A percentile compares a stretch with the other conserved stretches of the same genome.
These are phyloP conservation scores for Myriosclerotinia scirpicola DNA, from an alignment of 2,329 filamentous ascomycete genomes.

Conservation along the genomic window DNA sequence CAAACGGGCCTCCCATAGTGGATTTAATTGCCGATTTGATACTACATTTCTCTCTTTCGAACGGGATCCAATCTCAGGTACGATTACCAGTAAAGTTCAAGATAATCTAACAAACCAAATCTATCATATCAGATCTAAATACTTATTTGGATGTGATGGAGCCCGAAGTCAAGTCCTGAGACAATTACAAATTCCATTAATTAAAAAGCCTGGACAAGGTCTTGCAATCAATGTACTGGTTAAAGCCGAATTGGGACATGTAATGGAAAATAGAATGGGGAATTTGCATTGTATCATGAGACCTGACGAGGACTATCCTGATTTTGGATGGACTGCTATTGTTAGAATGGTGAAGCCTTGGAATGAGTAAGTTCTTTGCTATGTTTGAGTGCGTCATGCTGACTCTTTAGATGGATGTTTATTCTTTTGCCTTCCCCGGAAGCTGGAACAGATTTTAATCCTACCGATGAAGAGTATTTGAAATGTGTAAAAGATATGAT, in stretches of 20 bases:
- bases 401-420: slow-evolving; percentile 51
- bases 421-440: slow-evolving; percentile 51
- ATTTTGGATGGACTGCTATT: slow-evolving; percentile 52
- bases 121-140: slow-evolving; percentile 53
- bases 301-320: slow-evolving; percentile 52
- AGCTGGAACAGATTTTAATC: slow-evolving; percentile 43
- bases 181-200: slow-evolving; percentile 49
- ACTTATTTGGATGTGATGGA: slow-evolving; percentile 60
- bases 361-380: slow-evolving; percentile 46
- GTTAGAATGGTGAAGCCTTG: slow-evolving; percentile 63
- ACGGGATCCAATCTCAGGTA: slow-evolving; percentile 22
- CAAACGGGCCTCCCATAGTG: slow-evolving; percentile 43
- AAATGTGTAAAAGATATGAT: slow-evolving; percentile 51
- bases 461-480: slow-evolving; percentile 49
- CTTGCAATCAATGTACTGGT: slow-evolving; percentile 52
- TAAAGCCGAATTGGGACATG: slow-evolving; percentile 51
- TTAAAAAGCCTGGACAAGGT: slow-evolving; percentile 48
- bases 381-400: slow-evolving; percentile 8
- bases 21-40: slow-evolving; percentile 47
- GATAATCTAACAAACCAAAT: slow-evolving; percentile 43
- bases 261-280: slow-evolving; percentile 51
- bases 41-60: slow-evolving; percentile 44
- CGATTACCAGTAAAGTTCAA: slow-evolving; percentile 40
- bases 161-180: slow-evolving; percentile 48
- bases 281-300: slow-evolving; percentile 62